phyloP scores from a whole-genome alignment of 192 early-diverging fungal species.

The Diversispora epigaea region DNA sequence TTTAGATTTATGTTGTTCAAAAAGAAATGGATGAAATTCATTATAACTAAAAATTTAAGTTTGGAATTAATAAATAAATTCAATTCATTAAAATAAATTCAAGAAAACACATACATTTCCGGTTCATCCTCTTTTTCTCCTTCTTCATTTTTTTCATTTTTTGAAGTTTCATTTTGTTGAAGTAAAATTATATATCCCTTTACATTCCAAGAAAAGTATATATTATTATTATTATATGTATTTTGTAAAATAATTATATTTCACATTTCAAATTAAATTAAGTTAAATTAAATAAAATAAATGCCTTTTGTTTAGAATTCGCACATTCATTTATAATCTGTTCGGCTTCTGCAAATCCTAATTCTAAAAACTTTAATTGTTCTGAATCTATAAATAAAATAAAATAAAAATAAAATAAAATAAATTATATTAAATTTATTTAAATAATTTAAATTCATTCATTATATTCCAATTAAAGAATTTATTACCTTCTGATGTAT shows the following conservation, averaged over 20 bases:
- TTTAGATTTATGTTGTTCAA: slow-evolving; percentile 57
- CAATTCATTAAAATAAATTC: not conserved
- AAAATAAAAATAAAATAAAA: not conserved
- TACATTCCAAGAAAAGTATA: slow-evolving; percentile 7
- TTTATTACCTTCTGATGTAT: slow-evolving; percentile 48
- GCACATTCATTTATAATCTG: slow-evolving; percentile 59
- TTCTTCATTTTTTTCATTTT: slow-evolving; percentile 38
- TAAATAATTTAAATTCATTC: too few species aligned
- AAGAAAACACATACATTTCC: slow-evolving; percentile 2
- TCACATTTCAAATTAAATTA: not conserved
- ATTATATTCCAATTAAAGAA: not conserved
- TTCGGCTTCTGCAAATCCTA: slow-evolving; percentile 72
- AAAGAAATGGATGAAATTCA: slow-evolving; percentile 74
- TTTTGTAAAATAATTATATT: too few species aligned
- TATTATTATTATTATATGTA: not conserved
- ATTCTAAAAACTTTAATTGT: slow-evolving; percentile 58
- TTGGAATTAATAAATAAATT: not conserved
- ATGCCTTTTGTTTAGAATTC: slow-evolving; percentile 45
- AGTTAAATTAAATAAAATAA: not conserved
- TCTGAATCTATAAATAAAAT: slow-evolving; percentile 45
- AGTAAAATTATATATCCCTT: slow-evolving; percentile 66
- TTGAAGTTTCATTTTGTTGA: slow-evolving; percentile 35
- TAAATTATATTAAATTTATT: too few species aligned
- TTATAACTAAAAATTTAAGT: slow-evolving; percentile 45
- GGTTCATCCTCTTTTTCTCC: slow-evolving; percentile 33